A percentile compares a stretch with the other conserved stretches of the same genome.
Conservation (phyloP, 208 protist species). For the Wallacemonas collosoma region DNA sequence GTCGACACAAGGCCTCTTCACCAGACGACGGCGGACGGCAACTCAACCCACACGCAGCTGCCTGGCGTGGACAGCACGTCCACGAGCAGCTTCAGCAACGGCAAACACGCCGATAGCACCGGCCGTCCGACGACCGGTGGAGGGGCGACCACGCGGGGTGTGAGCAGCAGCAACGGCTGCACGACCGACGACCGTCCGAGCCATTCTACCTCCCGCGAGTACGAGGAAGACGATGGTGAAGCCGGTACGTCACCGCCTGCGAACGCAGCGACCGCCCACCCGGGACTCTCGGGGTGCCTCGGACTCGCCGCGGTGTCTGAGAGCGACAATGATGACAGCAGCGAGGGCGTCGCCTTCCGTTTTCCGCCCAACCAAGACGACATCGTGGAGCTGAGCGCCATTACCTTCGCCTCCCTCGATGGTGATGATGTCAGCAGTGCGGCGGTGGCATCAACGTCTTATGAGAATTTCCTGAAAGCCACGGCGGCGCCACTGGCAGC, state of each 20-base stretch:
- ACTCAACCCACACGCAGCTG: background rate
- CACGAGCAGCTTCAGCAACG: constrained; percentile 13
- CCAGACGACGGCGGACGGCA: background rate
- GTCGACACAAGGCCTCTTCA: background rate
- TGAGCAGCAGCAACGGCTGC: constrained; percentile 37
- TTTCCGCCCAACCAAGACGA: constrained; percentile 5
- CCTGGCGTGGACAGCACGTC: constrained; percentile 9
- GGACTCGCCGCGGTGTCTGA: background rate
- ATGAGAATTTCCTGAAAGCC: constrained; percentile 12
- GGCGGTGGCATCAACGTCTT: constrained; percentile 5
- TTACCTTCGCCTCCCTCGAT: constrained; percentile 11
- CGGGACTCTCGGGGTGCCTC: background rate
- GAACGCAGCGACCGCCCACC: background rate
- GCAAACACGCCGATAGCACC: constrained; percentile 9
- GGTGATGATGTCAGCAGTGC: background rate
- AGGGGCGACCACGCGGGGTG: constrained; percentile 10
- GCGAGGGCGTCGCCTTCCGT: background rate
- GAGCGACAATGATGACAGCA: background rate
- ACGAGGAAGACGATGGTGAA: constrained; percentile 16
- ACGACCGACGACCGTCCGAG: constrained; percentile 19
- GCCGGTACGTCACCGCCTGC: background rate
- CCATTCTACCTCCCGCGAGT: constrained; percentile 18
- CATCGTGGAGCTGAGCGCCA: constrained; percentile 1
- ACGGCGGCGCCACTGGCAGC: background rate
- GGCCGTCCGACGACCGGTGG: background rate